Evolutionary conservation across 805 yeast species (phyloP), one percentile per base, ranked within the genome.

Genomic region (Jamesozyma spencerorum): DNA sequence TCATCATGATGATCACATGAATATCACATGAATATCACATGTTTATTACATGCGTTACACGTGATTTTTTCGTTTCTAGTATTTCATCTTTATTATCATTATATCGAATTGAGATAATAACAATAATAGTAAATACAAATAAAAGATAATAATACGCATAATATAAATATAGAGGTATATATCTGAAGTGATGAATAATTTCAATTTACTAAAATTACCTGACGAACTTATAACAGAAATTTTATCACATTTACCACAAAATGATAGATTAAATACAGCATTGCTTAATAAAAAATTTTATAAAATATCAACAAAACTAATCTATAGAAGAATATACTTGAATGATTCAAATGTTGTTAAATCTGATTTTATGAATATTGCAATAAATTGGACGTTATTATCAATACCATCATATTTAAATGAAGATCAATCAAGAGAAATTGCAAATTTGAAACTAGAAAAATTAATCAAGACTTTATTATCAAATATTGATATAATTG

Each of bases 271-370:
- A 2, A 41, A 29, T 1, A 35, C 60, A 8, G 46, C 64, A 1
- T 35, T 51, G 7, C 50, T 62, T 4, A 60, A 57, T 18, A 56
- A 46, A 31, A 47, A 53, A 20, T 57, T 56, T 35, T 47, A 66
- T 36, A 39, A 47, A 18, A 42, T 68, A 2, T 63, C 67, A 1
- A 53, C 56, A 3, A 52, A 53, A 32, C 41, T 60, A 11, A 39
- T 68, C 7, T 68, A 68, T 44, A 53, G 63, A 26, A 52, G 61
- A 37, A 60, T 68, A 5, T 68, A 68, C 41, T 49, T 68, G 17
- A 68, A 68, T 41, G 71, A 68, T 42, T 63, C 69, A 13, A 57
- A 54, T 20, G 65, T 68, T n/a, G 69, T 66, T 17, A 47, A 47
- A 28, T 60, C 66, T 15, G 58, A 58, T 24, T 53, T 53, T 7